These are phyloP conservation scores for Aspergillus nanangensis DNA, from an alignment of 495 filamentous ascomycete species.

Conservation along the genomic window DNA sequence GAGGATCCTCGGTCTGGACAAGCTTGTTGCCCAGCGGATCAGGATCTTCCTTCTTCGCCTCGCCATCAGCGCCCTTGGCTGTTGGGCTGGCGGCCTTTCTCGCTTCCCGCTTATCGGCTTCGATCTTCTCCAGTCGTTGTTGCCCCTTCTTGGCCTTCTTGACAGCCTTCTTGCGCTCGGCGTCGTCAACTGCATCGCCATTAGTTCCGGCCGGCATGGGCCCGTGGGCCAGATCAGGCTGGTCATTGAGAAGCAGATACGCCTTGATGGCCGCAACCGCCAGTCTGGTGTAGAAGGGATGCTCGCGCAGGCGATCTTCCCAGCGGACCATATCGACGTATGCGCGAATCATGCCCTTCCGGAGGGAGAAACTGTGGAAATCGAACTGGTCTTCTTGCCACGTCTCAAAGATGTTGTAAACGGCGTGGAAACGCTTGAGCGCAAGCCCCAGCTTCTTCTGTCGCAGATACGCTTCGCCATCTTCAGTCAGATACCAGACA, in stretches of 20 bases:
- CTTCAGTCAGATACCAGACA: conserved; percentile 94
- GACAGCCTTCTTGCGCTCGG: conserved; percentile 83
- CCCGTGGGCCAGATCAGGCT: conserved; percentile 58
- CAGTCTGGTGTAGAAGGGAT: conserved; percentile 89
- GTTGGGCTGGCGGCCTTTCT: conserved; percentile 49
- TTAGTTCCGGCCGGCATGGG: conserved; percentile 49
- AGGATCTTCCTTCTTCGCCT: conserved; percentile 73
- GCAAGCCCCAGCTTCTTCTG: conserved; percentile 80
- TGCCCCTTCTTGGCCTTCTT: conserved; percentile 96
- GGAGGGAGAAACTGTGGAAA: conserved; percentile 93
- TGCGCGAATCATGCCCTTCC: conserved; percentile 91
- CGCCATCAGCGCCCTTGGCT: conserved; percentile 47
- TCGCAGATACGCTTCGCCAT: conserved; percentile 83
- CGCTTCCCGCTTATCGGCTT: conserved; percentile 70
- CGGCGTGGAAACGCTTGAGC: conserved; percentile 81
- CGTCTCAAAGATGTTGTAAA: conserved; percentile 89
- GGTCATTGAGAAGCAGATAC: conserved; percentile 76
- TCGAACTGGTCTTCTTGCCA: conserved; percentile 99
- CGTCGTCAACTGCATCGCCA: conserved; percentile 51
- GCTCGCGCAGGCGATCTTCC: conserved; percentile 86
- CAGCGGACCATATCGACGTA: conserved; percentile 96
- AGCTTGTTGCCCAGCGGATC: conserved; percentile 81
- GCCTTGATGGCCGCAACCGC: conserved; percentile 76
- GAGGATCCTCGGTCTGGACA: conserved; percentile 71
- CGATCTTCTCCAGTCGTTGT: conserved; percentile 75